phyloP scores from a whole-genome alignment of 2,329 filamentous ascomycete species.

The Colletotrichum aenigma region DNA sequence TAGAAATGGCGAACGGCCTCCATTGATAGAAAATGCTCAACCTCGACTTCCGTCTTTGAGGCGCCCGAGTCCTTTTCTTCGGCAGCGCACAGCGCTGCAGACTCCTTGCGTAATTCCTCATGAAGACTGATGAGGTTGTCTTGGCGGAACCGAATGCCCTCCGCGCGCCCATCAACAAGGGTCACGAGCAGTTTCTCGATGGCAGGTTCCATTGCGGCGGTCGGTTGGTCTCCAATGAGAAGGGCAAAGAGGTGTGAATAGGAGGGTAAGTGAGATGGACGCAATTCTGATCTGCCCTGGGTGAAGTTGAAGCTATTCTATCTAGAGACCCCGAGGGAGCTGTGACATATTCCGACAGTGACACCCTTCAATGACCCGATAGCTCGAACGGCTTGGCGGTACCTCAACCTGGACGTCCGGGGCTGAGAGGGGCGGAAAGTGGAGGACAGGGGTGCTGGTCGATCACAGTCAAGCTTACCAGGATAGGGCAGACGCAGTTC shows the following conservation, averaged over 20 bases:
- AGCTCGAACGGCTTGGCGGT: not conserved
- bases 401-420: not conserved
- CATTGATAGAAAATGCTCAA: constrained; percentile 45
- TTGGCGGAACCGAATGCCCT: constrained; percentile 50
- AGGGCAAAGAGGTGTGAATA: not conserved
- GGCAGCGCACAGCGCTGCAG: constrained; percentile 38
- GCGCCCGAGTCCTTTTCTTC: constrained; percentile 41
- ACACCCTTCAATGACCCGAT: not conserved
- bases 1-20: constrained; percentile 42
- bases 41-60: constrained; percentile 27
- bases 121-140: constrained; percentile 48
- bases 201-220: not conserved
- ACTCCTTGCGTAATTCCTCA: constrained; percentile 36
- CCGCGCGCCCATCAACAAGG: constrained; percentile 46
- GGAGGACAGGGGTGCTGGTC: not conserved
- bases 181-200: constrained; percentile 37
- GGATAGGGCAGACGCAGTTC: not conserved
- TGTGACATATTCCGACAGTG: not conserved
- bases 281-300: not conserved
- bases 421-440: constrained; percentile 8
- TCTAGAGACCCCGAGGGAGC: not conserved
- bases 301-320: not conserved
- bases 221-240: not conserved
- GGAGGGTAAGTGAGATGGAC: not conserved
- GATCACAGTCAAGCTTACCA: not conserved